These are phyloP conservation scores for Colletotrichum lini DNA, from an alignment of 2,329 filamentous ascomycete species.

Conservation along the genomic window DNA sequence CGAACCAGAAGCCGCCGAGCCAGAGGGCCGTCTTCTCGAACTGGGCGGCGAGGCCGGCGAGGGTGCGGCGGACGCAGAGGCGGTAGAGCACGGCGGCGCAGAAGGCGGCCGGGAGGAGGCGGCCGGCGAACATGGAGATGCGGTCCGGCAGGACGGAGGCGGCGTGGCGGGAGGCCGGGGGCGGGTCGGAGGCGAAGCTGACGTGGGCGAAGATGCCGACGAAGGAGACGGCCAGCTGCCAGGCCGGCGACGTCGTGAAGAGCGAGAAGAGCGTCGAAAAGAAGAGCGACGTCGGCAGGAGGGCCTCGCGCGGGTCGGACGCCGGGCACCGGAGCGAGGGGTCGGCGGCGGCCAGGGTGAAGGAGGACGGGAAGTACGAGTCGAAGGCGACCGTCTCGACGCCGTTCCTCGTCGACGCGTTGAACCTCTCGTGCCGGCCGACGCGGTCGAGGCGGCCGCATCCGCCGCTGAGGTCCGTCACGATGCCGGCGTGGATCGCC, in stretches of 20 bases:
- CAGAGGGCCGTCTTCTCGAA: slow-evolving; percentile 92
- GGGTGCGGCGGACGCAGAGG: slow-evolving; percentile 80
- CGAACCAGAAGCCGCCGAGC: slow-evolving; percentile 92
- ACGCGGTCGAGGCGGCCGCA: slow-evolving; percentile 85
- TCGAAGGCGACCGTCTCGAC: slow-evolving; percentile 85
- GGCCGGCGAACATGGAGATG: slow-evolving; percentile 61
- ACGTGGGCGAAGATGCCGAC: slow-evolving; percentile 89
- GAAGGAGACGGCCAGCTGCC: slow-evolving; percentile 90
- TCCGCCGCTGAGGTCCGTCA: slow-evolving; percentile 79
- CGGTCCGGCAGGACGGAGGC: slow-evolving; percentile 73
- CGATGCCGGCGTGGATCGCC: slow-evolving; percentile 86
- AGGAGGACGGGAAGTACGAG: slow-evolving; percentile 91
- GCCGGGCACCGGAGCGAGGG: slow-evolving; percentile 73
- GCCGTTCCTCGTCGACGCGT: slow-evolving; percentile 75
- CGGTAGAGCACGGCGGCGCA: slow-evolving; percentile 90
- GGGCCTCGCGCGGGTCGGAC: slow-evolving; percentile 84
- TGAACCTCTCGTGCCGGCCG: slow-evolving; percentile 76
- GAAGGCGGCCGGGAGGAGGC: slow-evolving; percentile 89
- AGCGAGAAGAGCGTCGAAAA: slow-evolving; percentile 85
- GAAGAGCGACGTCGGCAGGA: slow-evolving; percentile 85
- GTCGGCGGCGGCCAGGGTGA: slow-evolving; percentile 78
- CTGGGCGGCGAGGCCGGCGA: slow-evolving; percentile 82
- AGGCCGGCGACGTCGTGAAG: slow-evolving; percentile 81
- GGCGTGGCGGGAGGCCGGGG: slow-evolving; percentile 69
- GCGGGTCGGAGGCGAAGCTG: slow-evolving; percentile 89